phyloP scores from a whole-genome alignment of 371 early-diverging fungal genomes.

The Rhizopus stolonifer region DNA sequence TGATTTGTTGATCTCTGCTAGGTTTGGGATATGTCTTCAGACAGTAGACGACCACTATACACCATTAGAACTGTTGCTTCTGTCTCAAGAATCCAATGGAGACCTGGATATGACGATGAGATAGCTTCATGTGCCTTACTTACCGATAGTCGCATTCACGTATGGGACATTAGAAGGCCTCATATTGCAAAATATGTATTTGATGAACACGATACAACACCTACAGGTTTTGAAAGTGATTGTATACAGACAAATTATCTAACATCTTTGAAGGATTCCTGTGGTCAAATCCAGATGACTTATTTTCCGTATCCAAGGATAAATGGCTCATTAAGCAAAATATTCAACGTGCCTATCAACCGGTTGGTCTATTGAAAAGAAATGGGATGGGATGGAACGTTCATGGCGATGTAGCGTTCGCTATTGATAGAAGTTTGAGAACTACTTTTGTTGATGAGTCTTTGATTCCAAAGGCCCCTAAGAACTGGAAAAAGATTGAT shows the following conservation, averaged over 20 bases:
- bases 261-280: slow-evolving; percentile 45
- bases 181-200: slow-evolving; percentile 71
- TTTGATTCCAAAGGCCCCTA: slow-evolving; percentile 24
- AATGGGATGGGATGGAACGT: slow-evolving; percentile 69
- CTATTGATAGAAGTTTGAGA: slow-evolving; percentile 45
- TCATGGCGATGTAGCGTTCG: slow-evolving; percentile 71
- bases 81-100: slow-evolving; percentile 78
- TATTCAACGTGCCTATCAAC: slow-evolving; percentile 50
- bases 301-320: slow-evolving; percentile 83
- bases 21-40: slow-evolving; percentile 83
- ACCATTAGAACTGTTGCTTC: slow-evolving; percentile 73
- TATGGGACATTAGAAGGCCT: slow-evolving; percentile 79
- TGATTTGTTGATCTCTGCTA: slow-evolving; percentile 12
- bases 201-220: slow-evolving; percentile 71
- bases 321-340: slow-evolving; percentile 63
- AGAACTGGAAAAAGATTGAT: slow-evolving; percentile 26
- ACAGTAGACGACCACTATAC: slow-evolving; percentile 61
- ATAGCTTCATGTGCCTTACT: slow-evolving; percentile 74
- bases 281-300: slow-evolving; percentile 64
- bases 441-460: slow-evolving; percentile 46
- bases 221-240: slow-evolving; percentile 59
- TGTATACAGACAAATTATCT: neutral
- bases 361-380: slow-evolving; percentile 45
- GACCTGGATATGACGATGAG: slow-evolving; percentile 69
- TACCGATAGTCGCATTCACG: slow-evolving; percentile 67